phyloP scores from a whole-genome alignment of 2,329 filamentous ascomycete genomes.

The Sporothrix euskadiensis region DNA sequence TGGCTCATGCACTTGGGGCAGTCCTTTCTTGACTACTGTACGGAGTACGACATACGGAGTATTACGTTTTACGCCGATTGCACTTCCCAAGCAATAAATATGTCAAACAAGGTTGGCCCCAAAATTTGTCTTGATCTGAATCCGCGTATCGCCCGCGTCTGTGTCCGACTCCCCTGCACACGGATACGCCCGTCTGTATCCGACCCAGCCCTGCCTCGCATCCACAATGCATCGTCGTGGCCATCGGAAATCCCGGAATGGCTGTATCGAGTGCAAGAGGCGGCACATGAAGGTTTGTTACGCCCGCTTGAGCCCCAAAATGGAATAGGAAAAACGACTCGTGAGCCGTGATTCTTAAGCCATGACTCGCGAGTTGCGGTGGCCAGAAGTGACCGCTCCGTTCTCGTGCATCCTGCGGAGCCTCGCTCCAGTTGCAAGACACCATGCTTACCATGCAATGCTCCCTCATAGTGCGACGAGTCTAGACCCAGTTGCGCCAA shows the following conservation, averaged over 20 bases:
- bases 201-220: neutral
- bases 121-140: neutral
- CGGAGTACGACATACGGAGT: neutral
- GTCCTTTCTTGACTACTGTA: neutral
- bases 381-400: neutral
- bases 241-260: constrained; percentile 39
- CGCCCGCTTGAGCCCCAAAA: neutral
- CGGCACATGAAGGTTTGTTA: constrained; percentile 38
- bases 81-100: neutral
- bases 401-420: neutral
- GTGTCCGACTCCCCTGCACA: neutral
- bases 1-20: neutral
- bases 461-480: constrained; percentile 38
- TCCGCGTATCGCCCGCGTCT: constrained; percentile 26
- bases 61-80: neutral
- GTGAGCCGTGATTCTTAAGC: too few relatives aligned
- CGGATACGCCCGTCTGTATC: neutral
- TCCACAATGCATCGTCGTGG: constrained; percentile 29
- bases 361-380: too few relatives aligned
- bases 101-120: neutral
- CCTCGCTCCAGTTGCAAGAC: neutral
- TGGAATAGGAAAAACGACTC: neutral
- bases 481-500: constrained; percentile 38
- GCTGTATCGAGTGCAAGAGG: constrained; percentile 40
- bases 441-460: neutral